A percentile compares a stretch with the other conserved stretches of the same genome.
These are phyloP conservation scores for Xylariaceae sp. DNA, from an alignment of 2,329 filamentous ascomycete genomes.

Conservation along the genomic window DNA sequence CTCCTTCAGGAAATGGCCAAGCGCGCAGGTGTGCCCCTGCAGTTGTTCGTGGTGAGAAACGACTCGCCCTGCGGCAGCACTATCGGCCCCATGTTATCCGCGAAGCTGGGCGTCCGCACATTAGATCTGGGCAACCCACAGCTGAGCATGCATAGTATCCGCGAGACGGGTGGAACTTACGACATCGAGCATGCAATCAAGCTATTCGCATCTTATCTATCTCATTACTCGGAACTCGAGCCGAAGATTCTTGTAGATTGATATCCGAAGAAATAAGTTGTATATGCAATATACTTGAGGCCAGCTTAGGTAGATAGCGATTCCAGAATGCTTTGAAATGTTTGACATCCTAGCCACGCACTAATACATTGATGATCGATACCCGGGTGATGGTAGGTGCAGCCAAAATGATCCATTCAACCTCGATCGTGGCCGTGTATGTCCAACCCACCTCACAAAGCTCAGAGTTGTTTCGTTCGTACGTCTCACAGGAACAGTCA, in stretches of 20 bases:
- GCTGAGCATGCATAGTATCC: conserved; percentile 93
- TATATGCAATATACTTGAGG: background rate
- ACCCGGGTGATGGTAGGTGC: too few relatives aligned
- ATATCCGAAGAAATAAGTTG: background rate
- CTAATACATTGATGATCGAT: too few relatives aligned
- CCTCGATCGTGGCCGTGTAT: too few relatives aligned
- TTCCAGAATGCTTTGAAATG: background rate
- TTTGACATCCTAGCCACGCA: too few relatives aligned
- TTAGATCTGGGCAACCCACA: conserved; percentile 92
- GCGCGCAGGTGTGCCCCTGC: conserved; percentile 72
- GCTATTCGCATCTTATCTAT: conserved; percentile 83
- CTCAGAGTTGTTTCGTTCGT: too few relatives aligned
- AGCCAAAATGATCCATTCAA: too few relatives aligned
- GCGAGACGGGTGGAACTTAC: conserved; percentile 83
- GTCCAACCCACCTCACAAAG: too few relatives aligned
- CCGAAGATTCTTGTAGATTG: conserved; percentile 79
- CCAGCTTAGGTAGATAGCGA: background rate
- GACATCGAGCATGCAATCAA: conserved; percentile 84
- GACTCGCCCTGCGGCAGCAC: conserved; percentile 93
- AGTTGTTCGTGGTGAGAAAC: conserved; percentile 94
- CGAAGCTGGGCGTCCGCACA: conserved; percentile 79
- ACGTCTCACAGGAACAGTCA: too few relatives aligned
- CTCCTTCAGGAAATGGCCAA: conserved; percentile 83
- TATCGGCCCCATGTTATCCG: conserved; percentile 94
- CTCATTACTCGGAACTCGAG: conserved; percentile 78